Conservation (phyloP, 192 early-diverging fungal species). For the Coemansia sp. region DNA sequence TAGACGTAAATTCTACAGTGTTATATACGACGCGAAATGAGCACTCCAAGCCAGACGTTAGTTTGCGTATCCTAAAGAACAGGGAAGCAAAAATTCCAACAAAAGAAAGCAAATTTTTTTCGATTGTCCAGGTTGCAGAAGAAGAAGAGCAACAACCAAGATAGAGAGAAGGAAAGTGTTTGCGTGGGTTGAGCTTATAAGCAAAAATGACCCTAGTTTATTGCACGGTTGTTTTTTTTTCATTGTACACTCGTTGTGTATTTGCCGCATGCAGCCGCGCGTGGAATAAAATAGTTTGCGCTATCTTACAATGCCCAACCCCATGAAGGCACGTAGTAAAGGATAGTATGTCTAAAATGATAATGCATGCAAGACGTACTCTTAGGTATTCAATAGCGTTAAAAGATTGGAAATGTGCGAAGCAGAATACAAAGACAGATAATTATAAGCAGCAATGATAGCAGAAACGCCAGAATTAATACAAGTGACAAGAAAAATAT, state of each 20-base stretch:
- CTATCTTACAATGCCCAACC: background rate
- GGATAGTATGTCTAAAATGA: background rate
- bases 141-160: background rate
- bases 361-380: background rate
- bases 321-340: background rate
- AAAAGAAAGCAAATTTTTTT: background rate
- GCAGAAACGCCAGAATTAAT: slow-evolving; percentile 5
- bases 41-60: background rate
- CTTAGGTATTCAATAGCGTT: background rate
- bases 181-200: background rate
- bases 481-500: background rate
- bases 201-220: background rate
- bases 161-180: background rate
- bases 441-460: background rate
- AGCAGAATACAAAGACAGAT: background rate
- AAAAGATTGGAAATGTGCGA: background rate
- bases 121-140: background rate
- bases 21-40: background rate
- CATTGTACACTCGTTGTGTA: background rate
- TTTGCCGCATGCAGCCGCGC: background rate
- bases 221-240: background rate
- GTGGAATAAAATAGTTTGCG: background rate
- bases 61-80: background rate
- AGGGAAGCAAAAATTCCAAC: background rate
- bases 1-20: background rate